Conservation (phyloP, 306 rosid genomes). For the Fragaria iinumae region DNA sequence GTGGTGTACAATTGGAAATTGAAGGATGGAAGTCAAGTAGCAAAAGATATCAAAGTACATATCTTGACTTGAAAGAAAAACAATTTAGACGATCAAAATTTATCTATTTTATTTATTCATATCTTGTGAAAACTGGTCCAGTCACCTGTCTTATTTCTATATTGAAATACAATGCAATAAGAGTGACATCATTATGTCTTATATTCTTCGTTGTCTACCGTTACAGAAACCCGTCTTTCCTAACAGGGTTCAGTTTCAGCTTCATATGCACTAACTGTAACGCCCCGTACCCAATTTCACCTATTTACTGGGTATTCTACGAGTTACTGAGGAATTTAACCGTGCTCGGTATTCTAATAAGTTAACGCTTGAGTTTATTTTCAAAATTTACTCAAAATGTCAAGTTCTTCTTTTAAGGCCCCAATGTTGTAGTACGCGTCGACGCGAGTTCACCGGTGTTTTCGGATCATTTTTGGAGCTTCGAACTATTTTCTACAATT, state of each 20-base stretch:
- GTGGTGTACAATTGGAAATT: not conserved
- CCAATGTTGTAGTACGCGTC: too few species aligned
- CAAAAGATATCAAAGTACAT: conserved; percentile 4
- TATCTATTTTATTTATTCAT: not conserved
- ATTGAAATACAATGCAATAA: conserved; percentile 1
- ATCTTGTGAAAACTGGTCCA: not conserved
- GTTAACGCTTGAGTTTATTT: too few species aligned
- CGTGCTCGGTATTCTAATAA: too few species aligned
- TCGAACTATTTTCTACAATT: too few species aligned
- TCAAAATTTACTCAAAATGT: too few species aligned
- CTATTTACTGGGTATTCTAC: too few species aligned
- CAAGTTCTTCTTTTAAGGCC: too few species aligned
- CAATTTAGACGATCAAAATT: not conserved
- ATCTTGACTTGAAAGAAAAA: conserved; percentile 18
- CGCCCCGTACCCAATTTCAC: too few species aligned
- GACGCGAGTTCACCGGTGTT: too few species aligned
- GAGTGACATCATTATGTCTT: not conserved
- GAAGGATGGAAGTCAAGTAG: conserved; percentile 4
- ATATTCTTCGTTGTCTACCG: not conserved
- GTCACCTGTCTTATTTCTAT: not conserved
- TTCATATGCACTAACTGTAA: conserved; percentile 20
- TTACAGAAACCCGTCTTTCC: conserved; percentile 8
- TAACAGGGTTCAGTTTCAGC: conserved; percentile 18
- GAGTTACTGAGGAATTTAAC: too few species aligned
- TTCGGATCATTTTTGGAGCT: too few species aligned